These are phyloP conservation scores for Lactarius evosmus DNA, from an alignment of 768 basidiomycete genomes.

Conservation along the genomic window DNA sequence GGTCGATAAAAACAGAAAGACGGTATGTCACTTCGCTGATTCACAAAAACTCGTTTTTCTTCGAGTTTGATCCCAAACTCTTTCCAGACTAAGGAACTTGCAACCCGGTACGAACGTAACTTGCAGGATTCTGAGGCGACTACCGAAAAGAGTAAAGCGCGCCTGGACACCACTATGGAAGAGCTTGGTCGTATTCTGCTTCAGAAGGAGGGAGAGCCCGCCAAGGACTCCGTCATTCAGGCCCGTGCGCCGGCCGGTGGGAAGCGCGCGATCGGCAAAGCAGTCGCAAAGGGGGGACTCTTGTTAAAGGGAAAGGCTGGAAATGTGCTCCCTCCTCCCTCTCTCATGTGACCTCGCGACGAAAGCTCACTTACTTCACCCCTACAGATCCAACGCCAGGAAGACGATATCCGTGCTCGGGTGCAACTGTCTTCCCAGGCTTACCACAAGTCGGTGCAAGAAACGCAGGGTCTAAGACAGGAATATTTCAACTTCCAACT, in stretches of 20 bases:
- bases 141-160: constrained; percentile 85
- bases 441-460: constrained; percentile 85
- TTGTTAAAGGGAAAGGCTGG: constrained; percentile 90
- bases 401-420: constrained; percentile 87
- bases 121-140: constrained; percentile 81
- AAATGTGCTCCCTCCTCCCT: constrained; percentile 49
- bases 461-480: constrained; percentile 87
- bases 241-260: constrained; percentile 57
- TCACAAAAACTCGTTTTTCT: background rate
- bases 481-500: constrained; percentile 98
- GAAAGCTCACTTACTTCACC: constrained; percentile 10
- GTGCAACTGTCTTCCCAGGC: constrained; percentile 85
- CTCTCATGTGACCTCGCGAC: constrained; percentile 6
- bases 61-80: background rate
- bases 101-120: constrained; percentile 80
- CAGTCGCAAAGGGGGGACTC: constrained; percentile 85
- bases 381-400: constrained; percentile 79
- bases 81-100: constrained; percentile 83
- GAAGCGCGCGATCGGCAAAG: constrained; percentile 85
- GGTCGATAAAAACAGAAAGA: constrained; percentile 91
- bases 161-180: constrained; percentile 87
- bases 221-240: constrained; percentile 76
- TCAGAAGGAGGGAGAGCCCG: constrained; percentile 92
- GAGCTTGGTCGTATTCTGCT: constrained; percentile 90
- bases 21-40: constrained; percentile 46